Conservation (phyloP, 306 rosid species). For the Quercus berberidifolia region DNA sequence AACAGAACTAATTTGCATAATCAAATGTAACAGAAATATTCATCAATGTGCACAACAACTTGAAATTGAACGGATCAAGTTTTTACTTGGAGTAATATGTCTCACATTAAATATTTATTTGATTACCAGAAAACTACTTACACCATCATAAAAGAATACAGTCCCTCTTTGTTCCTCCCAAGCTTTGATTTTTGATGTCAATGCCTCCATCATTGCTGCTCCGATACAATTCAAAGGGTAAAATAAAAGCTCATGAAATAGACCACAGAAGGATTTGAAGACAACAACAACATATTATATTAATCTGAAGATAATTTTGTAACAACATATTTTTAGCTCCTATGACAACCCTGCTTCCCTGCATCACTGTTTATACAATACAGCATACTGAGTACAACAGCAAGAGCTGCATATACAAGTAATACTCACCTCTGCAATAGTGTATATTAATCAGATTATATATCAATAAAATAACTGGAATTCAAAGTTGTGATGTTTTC, state of each 20-base stretch:
- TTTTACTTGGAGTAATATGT: neutral
- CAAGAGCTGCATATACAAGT: neutral
- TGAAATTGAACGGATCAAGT: neutral
- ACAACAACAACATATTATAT: neutral
- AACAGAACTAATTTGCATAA: neutral
- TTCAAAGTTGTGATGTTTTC: neutral
- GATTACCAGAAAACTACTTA: constrained; percentile 36
- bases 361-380: neutral
- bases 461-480: neutral
- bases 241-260: neutral
- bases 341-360: neutral
- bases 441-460: neutral
- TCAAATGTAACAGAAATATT: neutral
- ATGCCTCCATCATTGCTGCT: constrained; percentile 64
- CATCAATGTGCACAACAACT: neutral
- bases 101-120: neutral
- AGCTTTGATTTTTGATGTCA: constrained; percentile 50
- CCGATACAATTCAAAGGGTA: constrained; percentile 4
- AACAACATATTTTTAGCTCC: neutral
- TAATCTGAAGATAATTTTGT: neutral
- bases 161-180: constrained; percentile 69
- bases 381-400: neutral
- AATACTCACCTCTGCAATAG: neutral
- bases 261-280: neutral
- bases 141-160: constrained; percentile 62